phyloP scores from a whole-genome alignment of 2,329 filamentous ascomycete genomes.

The Huntiella moniliformis region DNA sequence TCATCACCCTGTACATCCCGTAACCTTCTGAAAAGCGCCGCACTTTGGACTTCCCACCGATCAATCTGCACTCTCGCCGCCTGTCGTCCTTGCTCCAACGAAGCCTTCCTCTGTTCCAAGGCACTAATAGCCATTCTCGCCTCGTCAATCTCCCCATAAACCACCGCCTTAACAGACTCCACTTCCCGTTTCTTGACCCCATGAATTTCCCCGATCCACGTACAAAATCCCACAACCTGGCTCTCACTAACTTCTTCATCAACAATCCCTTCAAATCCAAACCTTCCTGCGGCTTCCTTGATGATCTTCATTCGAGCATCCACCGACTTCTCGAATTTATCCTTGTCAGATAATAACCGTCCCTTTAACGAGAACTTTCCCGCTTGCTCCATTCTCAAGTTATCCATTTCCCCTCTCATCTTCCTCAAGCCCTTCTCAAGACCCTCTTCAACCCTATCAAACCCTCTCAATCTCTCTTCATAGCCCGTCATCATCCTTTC shows the following conservation, averaged over 20 bases:
- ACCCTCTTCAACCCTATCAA: conserved; percentile 41
- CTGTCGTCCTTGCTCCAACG: conserved; percentile 54
- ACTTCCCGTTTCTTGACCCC: conserved; percentile 63
- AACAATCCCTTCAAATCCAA: conserved; percentile 73
- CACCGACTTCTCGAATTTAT: conserved; percentile 67
- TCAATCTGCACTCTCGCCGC: conserved; percentile 54
- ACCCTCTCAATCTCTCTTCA: conserved; percentile 50
- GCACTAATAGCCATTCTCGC: conserved; percentile 55
- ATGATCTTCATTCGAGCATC: conserved; percentile 53
- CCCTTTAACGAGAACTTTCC: conserved; percentile 47
- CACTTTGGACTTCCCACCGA: conserved; percentile 52
- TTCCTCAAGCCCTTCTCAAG: conserved; percentile 47
- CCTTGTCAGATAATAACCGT: conserved; percentile 68
- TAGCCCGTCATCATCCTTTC: conserved; percentile 57
- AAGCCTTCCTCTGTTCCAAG: conserved; percentile 55
- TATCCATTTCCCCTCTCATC: conserved; percentile 32
- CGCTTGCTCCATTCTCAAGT: conserved; percentile 28
- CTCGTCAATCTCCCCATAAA: conserved; percentile 51
- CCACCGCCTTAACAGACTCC: conserved; percentile 54
- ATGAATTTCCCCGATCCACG: conserved; percentile 53
- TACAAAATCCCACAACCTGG: conserved; percentile 58
- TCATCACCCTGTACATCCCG: conserved; percentile 69
- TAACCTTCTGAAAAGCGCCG: conserved; percentile 46
- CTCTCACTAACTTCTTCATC: conserved; percentile 49
- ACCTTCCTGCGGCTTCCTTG: conserved; percentile 54